Conservation (phyloP, 192 early-diverging fungal genomes). For the Backusella liffmaniae region DNA sequence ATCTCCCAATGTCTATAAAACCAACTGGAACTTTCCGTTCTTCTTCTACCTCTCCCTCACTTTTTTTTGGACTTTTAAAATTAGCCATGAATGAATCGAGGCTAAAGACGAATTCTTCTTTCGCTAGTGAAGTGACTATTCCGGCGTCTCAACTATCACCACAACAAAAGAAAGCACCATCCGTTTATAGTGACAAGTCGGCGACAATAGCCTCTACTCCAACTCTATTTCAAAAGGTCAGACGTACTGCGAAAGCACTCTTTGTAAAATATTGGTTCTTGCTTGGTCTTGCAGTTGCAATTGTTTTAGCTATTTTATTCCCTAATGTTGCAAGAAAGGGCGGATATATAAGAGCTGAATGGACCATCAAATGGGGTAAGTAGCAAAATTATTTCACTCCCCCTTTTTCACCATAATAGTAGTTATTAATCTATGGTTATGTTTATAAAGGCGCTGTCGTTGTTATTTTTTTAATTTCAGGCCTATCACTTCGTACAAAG, state of each 20-base stretch:
- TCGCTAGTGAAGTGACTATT: conserved; percentile 21
- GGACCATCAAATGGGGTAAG: conserved; percentile 63
- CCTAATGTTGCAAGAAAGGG: conserved; percentile 57
- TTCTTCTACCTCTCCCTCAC: conserved; percentile 15
- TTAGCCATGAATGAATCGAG: conserved; percentile 24
- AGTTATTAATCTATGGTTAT: not conserved
- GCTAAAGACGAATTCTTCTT: conserved; percentile 19
- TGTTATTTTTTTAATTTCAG: conserved; percentile 41
- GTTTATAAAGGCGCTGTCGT: conserved; percentile 35
- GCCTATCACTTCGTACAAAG: conserved; percentile 33
- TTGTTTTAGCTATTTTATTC: conserved; percentile 60
- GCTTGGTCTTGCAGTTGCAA: conserved; percentile 60
- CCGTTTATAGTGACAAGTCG: conserved; percentile 6
- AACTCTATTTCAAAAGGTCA: not conserved
- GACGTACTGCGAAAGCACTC: not conserved
- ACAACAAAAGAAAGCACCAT: not conserved
- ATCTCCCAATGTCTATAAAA: conserved; percentile 3
- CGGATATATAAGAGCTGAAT: conserved; percentile 54
- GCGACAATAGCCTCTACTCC: conserved; percentile 2
- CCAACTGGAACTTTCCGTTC: not conserved
- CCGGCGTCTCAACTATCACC: not conserved
- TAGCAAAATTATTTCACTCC: not conserved
- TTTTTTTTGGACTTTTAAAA: conserved; percentile 26
- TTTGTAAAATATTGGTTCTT: conserved; percentile 52
- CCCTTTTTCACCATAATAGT: not conserved